phyloP scores from a whole-genome alignment of 2,329 filamentous ascomycete species.

The Fusarium proliferatum region DNA sequence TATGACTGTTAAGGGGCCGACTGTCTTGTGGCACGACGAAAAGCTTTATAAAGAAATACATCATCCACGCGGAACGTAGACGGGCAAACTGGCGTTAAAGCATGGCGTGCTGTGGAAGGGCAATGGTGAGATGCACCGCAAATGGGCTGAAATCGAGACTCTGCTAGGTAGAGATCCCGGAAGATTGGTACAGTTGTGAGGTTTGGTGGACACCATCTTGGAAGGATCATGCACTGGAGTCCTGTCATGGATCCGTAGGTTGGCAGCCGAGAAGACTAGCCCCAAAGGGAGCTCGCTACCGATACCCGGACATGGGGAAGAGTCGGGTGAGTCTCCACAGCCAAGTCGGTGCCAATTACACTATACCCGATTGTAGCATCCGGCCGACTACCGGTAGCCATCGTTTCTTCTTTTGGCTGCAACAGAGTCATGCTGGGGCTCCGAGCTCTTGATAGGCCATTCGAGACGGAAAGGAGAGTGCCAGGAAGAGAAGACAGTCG shows the following conservation, averaged over 20 bases:
- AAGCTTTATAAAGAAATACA: neutral
- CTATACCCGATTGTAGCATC: neutral
- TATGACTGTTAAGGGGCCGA: neutral
- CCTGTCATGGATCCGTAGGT: neutral
- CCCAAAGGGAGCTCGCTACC: neutral
- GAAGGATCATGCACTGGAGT: neutral
- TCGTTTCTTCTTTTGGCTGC: neutral
- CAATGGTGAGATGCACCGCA: neutral
- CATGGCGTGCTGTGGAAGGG: neutral
- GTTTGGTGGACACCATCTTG: neutral
- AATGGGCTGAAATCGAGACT: neutral
- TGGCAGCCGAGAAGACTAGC: neutral
- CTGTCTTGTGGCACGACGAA: neutral
- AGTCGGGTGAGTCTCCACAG: neutral
- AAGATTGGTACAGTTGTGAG: neutral
- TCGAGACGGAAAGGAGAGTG: neutral
- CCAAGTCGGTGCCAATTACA: neutral
- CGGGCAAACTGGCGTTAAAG: neutral
- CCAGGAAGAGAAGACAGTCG: too few relatives aligned
- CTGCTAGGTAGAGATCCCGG: neutral
- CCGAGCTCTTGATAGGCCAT: neutral
- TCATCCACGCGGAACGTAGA: neutral
- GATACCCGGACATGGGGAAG: neutral
- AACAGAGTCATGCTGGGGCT: neutral
- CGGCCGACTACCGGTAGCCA: neutral